These are phyloP conservation scores for Ascoidea tarda DNA, from an alignment of 805 yeast species.

Conservation along the genomic window DNA sequence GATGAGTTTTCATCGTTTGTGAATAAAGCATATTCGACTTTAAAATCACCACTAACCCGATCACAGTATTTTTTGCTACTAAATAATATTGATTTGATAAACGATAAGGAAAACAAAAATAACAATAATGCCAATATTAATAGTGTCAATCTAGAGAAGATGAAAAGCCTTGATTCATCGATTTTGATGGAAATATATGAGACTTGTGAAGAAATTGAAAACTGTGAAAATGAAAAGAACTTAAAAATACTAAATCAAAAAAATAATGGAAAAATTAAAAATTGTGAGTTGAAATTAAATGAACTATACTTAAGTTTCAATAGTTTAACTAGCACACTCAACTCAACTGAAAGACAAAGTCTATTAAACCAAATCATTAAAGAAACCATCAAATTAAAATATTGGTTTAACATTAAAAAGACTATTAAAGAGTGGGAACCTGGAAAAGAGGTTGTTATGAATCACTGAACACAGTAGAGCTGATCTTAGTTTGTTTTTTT, in stretches of 20 bases:
- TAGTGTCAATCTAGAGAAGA: conserved; percentile 18
- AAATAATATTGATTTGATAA: conserved; percentile 36
- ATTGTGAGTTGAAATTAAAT: conserved; percentile 30
- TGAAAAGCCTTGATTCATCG: conserved; percentile 34
- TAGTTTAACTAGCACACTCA: too few relatives aligned
- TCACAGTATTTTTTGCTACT: conserved; percentile 42
- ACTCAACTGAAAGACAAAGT: conserved; percentile 10
- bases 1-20: conserved; percentile 35
- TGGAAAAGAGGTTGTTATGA: conserved; percentile 47
- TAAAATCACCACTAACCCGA: conserved; percentile 57
- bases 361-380: conserved; percentile 47
- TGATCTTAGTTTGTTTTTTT: too few relatives aligned
- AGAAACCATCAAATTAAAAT: conserved; percentile 61
- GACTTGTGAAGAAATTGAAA: conserved; percentile 71
- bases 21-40: conserved; percentile 65
- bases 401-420: conserved; percentile 67
- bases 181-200: conserved; percentile 69
- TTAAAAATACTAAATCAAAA: conserved; percentile 34
- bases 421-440: conserved; percentile 72
- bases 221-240: conserved; percentile 44
- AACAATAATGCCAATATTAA: conserved; percentile 18
- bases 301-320: conserved; percentile 22
- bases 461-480: conserved; percentile 27
- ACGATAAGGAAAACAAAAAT: conserved; percentile 38
- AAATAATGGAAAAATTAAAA: conserved; percentile 41